A percentile compares a stretch with the other conserved stretches of the same genome.
These are phyloP conservation scores for Coleophoma eucalyptorum DNA, from an alignment of 2,329 filamentous ascomycete species.

Conservation along the genomic window DNA sequence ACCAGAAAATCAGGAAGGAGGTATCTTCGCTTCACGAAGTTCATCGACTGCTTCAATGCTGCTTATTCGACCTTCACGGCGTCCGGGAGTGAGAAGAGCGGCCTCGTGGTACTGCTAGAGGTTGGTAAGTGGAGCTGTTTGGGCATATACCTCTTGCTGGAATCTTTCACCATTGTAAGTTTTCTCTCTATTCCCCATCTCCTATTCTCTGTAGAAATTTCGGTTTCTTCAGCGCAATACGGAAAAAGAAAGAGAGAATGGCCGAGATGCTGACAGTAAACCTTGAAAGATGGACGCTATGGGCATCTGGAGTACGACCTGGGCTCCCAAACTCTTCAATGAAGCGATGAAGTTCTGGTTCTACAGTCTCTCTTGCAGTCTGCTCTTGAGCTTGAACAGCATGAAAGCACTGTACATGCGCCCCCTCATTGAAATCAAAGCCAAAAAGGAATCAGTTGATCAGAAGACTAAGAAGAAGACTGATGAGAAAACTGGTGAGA, in stretches of 20 bases:
- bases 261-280: constrained; percentile 1
- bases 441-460: neutral
- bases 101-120: constrained; percentile 44
- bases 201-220: neutral
- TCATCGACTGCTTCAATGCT: constrained; percentile 53
- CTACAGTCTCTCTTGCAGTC: constrained; percentile 51
- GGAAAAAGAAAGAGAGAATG: constrained; percentile 25
- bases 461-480: neutral
- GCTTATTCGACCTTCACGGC: constrained; percentile 40
- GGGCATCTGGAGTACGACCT: constrained; percentile 38
- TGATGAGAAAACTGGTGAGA: neutral
- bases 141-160: constrained; percentile 64
- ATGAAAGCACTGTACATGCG: constrained; percentile 28
- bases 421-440: neutral
- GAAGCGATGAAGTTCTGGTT: constrained; percentile 72
- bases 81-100: constrained; percentile 11
- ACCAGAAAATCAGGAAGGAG: constrained; percentile 41
- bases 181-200: neutral
- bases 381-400: constrained; percentile 38
- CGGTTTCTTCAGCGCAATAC: neutral
- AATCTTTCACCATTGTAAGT: constrained; percentile 60
- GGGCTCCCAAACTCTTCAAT: constrained; percentile 42
- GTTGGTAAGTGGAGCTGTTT: constrained; percentile 54
- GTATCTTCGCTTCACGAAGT: constrained; percentile 66
- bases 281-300: constrained; percentile 39